phyloP scores from a whole-genome alignment of 2,329 filamentous ascomycete species.

The Ceratocystis eucalypticola region DNA sequence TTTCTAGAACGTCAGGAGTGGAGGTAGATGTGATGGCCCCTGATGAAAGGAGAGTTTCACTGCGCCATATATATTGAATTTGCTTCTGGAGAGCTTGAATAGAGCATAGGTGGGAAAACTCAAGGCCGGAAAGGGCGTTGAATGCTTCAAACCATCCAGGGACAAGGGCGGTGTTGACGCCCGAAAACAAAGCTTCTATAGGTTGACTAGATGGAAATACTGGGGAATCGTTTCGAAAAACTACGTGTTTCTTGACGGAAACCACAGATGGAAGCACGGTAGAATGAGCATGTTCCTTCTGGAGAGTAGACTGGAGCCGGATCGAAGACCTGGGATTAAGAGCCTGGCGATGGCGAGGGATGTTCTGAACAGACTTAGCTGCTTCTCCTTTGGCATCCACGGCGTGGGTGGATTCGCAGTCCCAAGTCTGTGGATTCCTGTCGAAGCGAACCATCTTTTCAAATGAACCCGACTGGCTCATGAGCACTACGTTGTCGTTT shows the following conservation, averaged over 20 bases:
- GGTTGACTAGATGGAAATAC: background rate
- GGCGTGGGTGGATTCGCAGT: constrained; percentile 8
- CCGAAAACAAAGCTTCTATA: constrained; percentile 5
- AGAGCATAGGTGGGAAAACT: constrained; percentile 28
- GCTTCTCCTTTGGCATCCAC: background rate
- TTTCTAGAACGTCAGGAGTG: constrained; percentile 21
- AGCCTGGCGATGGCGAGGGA: constrained; percentile 3
- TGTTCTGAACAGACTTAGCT: background rate
- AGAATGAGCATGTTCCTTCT: background rate
- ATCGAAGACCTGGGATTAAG: background rate
- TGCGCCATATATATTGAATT: background rate
- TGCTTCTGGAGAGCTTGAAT: constrained; percentile 24
- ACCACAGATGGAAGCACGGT: background rate
- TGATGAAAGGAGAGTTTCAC: constrained; percentile 13
- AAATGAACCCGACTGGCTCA: background rate
- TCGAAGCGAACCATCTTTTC: constrained; percentile 11
- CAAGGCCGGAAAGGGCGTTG: constrained; percentile 21
- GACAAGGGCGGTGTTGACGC: background rate
- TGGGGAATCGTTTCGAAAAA: background rate
- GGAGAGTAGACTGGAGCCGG: background rate
- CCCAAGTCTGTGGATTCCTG: constrained; percentile 10
- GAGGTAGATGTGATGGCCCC: constrained; percentile 18
- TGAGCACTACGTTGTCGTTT: background rate
- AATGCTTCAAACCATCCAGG: constrained; percentile 25
- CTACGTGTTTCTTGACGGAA: background rate